Conservation (phyloP, 257 asterid genomes). For the Solanum verrucosum region DNA sequence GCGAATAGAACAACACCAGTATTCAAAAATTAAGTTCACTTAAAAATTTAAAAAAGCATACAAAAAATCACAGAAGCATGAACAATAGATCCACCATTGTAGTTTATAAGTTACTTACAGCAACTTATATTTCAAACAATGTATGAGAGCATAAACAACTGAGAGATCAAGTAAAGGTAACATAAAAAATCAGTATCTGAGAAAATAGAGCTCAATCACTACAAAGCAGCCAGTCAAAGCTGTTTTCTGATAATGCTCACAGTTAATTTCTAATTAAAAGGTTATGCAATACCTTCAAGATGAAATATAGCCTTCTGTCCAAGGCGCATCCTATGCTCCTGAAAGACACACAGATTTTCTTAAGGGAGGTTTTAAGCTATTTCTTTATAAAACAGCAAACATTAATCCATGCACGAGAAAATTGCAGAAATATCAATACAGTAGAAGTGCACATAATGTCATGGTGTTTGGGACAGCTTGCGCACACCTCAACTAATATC, state of each 20-base stretch:
- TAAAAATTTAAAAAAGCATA: not conserved
- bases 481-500: not conserved
- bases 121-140: not conserved
- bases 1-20: not conserved
- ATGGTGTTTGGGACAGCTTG: not conserved
- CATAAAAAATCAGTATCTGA: not conserved
- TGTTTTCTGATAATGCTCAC: not conserved
- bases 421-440: not conserved
- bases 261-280: not conserved
- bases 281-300: conserved; percentile 69
- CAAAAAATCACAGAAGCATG: no score
- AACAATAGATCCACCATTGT: not conserved
- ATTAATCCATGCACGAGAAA: not conserved
- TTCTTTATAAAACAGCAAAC: not conserved
- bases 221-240: not conserved
- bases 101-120: not conserved
- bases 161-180: not conserved
- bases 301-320: conserved; percentile 97
- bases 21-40: not conserved
- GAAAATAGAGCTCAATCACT: not conserved
- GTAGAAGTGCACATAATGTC: not conserved
- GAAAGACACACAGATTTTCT: conserved; percentile 6
- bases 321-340: conserved; percentile 88
- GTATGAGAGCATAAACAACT: not conserved
- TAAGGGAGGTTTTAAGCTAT: not conserved